Evolutionary conservation across 176 grass and related monocot species (phyloP).

Genomic region (Echinochloa phyllopogon): DNA sequence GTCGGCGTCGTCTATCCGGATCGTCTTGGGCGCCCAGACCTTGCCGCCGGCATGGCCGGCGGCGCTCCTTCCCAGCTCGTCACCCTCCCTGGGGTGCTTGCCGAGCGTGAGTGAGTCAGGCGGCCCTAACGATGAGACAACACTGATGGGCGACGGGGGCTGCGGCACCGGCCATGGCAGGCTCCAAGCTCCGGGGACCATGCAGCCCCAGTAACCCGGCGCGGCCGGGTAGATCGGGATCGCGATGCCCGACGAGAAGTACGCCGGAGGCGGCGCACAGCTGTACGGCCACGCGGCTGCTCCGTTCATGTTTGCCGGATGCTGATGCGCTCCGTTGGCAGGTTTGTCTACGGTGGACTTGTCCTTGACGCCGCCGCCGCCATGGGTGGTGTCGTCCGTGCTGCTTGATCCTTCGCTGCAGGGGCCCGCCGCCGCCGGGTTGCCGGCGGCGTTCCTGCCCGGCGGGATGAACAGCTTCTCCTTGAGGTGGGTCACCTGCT

Average conservation of each 20-base stretch:
- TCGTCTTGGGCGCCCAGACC: constrained; percentile 64
- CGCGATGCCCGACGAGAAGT: constrained; percentile 53
- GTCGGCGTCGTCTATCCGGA: constrained; percentile 70
- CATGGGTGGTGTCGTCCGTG: constrained; percentile 29
- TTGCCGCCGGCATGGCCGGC: constrained; percentile 37
- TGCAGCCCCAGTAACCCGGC: constrained; percentile 65
- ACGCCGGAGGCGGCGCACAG: constrained; percentile 44
- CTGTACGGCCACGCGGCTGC: constrained; percentile 53
- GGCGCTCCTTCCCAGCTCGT: neutral
- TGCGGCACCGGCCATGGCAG: constrained; percentile 55
- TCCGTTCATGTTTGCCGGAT: constrained; percentile 35
- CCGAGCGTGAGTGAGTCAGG: constrained; percentile 39
- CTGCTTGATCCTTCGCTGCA: constrained; percentile 50
- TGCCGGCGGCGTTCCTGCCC: neutral
- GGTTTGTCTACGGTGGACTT: neutral
- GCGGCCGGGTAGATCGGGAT: constrained; percentile 69
- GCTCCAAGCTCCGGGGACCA: constrained; percentile 57
- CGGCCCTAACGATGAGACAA: constrained; percentile 13
- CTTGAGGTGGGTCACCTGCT: constrained; percentile 13
- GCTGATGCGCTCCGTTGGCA: neutral
- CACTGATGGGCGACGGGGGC: neutral
- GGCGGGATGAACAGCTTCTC: neutral
- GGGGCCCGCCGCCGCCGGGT: neutral
- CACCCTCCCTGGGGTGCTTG: constrained; percentile 73
- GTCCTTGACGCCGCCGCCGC: neutral